phyloP scores from a whole-genome alignment of 2,329 filamentous ascomycete species.

The Fusarium dlaminii region DNA sequence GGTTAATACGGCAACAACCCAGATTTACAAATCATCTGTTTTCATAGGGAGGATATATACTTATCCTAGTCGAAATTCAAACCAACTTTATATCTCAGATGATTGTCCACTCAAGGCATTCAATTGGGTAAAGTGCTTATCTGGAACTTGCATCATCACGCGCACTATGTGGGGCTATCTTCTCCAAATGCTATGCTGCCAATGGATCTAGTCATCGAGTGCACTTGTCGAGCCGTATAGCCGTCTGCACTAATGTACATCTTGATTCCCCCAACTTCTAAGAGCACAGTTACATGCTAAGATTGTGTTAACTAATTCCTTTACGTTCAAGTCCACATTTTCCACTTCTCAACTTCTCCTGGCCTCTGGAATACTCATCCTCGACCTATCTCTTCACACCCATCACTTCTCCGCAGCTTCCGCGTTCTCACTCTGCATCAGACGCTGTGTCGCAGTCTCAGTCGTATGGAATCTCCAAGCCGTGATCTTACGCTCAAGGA shows the following conservation, averaged over 20 bases:
- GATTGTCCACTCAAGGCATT: no score
- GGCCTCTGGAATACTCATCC: no score
- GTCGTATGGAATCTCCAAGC: constrained; percentile 25
- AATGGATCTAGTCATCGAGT: background rate
- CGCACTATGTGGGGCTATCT: background rate
- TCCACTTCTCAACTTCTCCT: no score
- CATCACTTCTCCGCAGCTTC: background rate
- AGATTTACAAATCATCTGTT: no score
- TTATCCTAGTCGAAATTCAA: background rate
- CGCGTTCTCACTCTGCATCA: background rate
- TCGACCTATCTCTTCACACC: no score
- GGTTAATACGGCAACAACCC: background rate
- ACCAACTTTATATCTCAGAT: background rate
- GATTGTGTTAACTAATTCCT: background rate
- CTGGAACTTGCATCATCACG: background rate
- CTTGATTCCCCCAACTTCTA: no score
- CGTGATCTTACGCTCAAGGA: constrained; percentile 40
- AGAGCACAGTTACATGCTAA: rapidly evolving
- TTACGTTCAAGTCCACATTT: no score
- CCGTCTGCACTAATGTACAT: no score
- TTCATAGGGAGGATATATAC: background rate
- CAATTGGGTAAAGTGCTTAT: background rate
- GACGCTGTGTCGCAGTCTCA: background rate
- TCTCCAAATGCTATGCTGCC: no score
- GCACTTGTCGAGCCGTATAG: background rate